A percentile compares a stretch with the other conserved stretches of the same genome.
These are phyloP conservation scores for Tephrocybe sp. DNA, from an alignment of 768 basidiomycete species.

Conservation along the genomic window DNA sequence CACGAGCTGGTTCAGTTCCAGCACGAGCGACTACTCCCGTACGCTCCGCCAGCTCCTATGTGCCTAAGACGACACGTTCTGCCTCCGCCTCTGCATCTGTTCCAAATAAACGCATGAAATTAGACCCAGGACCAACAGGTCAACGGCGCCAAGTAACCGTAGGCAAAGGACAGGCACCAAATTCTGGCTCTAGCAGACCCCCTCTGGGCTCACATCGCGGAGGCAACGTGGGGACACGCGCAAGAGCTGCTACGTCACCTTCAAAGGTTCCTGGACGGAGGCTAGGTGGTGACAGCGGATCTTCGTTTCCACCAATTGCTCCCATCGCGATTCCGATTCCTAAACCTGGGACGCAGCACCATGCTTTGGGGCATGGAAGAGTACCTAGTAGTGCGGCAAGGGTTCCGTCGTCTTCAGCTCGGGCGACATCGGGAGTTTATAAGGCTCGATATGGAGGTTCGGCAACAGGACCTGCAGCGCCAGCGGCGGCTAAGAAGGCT, in stretches of 20 bases:
- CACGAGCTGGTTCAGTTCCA: slow-evolving; percentile 58
- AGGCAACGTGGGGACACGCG: slow-evolving; percentile 27
- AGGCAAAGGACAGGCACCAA: slow-evolving; percentile 19
- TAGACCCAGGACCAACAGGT: slow-evolving; percentile 34
- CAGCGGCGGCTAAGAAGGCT: slow-evolving; percentile 43
- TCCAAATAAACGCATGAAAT: slow-evolving; percentile 62
- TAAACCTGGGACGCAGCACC: slow-evolving; percentile 49
- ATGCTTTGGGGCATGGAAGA: slow-evolving; percentile 55
- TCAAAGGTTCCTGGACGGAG: slow-evolving; percentile 46
- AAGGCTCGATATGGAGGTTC: slow-evolving; percentile 24
- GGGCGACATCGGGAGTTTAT: slow-evolving; percentile 23
- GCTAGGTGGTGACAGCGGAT: slow-evolving; percentile 23
- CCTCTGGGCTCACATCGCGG: slow-evolving; percentile 43
- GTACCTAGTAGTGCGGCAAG: slow-evolving; percentile 32
- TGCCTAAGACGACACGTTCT: slow-evolving; percentile 53
- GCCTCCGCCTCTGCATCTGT: slow-evolving; percentile 51
- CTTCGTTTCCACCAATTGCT: slow-evolving; percentile 37
- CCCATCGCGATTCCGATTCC: slow-evolving; percentile 47
- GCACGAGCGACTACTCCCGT: slow-evolving; percentile 61
- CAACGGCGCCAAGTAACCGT: slow-evolving; percentile 18
- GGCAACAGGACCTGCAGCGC: slow-evolving; percentile 17
- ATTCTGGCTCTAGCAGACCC: slow-evolving; percentile 25
- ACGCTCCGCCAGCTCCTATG: slow-evolving; percentile 33
- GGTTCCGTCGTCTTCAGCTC: slow-evolving; percentile 16
- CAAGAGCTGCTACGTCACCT: slow-evolving; percentile 39